A percentile compares a stretch with the other conserved stretches of the same genome.
Conservation (phyloP, 2,329 filamentous ascomycete species). For the Aspergillus eucalypticola region DNA sequence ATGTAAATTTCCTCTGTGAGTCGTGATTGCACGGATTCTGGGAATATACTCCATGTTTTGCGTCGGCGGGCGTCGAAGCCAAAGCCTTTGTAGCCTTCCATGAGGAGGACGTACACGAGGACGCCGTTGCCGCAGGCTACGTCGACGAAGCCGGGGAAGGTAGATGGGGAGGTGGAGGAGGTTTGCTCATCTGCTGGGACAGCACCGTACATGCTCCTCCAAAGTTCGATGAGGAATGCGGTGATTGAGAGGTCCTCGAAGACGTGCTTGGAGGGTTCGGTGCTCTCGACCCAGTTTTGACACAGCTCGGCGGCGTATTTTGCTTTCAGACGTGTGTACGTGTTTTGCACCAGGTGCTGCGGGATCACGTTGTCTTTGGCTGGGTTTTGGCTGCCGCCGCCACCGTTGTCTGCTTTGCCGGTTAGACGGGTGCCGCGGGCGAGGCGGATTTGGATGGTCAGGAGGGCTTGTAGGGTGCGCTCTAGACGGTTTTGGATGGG, state of each 20-base stretch:
- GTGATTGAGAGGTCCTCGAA: slow-evolving; percentile 93
- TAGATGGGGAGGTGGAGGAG: background rate
- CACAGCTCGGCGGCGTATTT: slow-evolving; percentile 74
- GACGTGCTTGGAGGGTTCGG: slow-evolving; percentile 86
- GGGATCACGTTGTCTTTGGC: slow-evolving; percentile 82
- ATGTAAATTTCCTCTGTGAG: slow-evolving; percentile 63
- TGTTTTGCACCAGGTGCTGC: slow-evolving; percentile 75
- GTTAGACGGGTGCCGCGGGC: slow-evolving; percentile 26
- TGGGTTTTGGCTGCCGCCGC: slow-evolving; percentile 66
- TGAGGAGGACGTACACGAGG: slow-evolving; percentile 76
- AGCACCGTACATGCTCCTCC: slow-evolving; percentile 74
- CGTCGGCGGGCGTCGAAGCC: slow-evolving; percentile 87
- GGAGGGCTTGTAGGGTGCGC: slow-evolving; percentile 39
- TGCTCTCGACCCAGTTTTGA: slow-evolving; percentile 78
- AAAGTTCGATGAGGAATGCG: slow-evolving; percentile 88
- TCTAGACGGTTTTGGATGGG: slow-evolving; percentile 41
- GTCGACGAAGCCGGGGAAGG: slow-evolving; percentile 88
- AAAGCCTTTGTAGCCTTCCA: slow-evolving; percentile 81
- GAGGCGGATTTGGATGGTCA: slow-evolving; percentile 41
- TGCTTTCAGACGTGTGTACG: slow-evolving; percentile 75
- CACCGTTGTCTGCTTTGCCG: slow-evolving; percentile 35
- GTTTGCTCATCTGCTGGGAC: slow-evolving; percentile 23
- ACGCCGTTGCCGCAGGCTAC: slow-evolving; percentile 95
- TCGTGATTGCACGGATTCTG: slow-evolving; percentile 46
- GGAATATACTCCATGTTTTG: slow-evolving; percentile 81